A percentile compares a stretch with the other conserved stretches of the same genome.
Evolutionary conservation across 1,284 basidiomycete genomes (phyloP).

Genomic region (Psilocybe mexicana): DNA sequence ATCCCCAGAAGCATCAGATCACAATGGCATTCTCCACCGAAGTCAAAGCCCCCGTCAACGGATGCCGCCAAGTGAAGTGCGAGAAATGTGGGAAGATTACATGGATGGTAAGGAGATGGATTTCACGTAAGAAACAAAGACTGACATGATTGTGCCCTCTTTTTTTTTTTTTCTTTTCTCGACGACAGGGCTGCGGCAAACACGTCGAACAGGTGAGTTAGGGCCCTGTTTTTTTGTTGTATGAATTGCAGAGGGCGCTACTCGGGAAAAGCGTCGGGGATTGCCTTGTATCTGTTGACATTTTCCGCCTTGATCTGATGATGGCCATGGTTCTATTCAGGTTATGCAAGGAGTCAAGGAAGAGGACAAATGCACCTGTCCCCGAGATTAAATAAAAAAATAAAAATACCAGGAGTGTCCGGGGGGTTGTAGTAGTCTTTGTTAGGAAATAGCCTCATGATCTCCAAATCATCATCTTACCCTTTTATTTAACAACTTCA

Average conservation of each 20-base stretch:
- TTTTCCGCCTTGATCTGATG: constrained; percentile 19
- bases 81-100: constrained; percentile 67
- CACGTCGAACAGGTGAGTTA: constrained; percentile 64
- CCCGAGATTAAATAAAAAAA: constrained; percentile 31
- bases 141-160: constrained; percentile 13
- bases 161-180: constrained; percentile 14
- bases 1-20: constrained; percentile 6
- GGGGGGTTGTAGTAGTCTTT: constrained; percentile 26
- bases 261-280: constrained; percentile 6
- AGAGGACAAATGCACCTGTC: constrained; percentile 67
- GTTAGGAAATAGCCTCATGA: constrained; percentile 28
- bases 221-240: constrained; percentile 18
- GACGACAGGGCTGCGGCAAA: constrained; percentile 63
- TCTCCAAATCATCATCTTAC: constrained; percentile 29
- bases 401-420: constrained; percentile 20
- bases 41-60: constrained; percentile 42
- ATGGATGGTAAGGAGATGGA: constrained; percentile 59
- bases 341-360: constrained; percentile 69
- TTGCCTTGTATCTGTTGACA: constrained; percentile 16
- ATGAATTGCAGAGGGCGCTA: not conserved
- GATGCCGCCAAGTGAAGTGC: constrained; percentile 62
- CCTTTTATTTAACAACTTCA: constrained; percentile 14
- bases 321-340: constrained; percentile 32
- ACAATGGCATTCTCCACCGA: constrained; percentile 20
- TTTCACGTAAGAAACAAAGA: constrained; percentile 2